Conservation (phyloP, 225 moss, liverwort and hornwort genomes). For the Ulota crispa region DNA sequence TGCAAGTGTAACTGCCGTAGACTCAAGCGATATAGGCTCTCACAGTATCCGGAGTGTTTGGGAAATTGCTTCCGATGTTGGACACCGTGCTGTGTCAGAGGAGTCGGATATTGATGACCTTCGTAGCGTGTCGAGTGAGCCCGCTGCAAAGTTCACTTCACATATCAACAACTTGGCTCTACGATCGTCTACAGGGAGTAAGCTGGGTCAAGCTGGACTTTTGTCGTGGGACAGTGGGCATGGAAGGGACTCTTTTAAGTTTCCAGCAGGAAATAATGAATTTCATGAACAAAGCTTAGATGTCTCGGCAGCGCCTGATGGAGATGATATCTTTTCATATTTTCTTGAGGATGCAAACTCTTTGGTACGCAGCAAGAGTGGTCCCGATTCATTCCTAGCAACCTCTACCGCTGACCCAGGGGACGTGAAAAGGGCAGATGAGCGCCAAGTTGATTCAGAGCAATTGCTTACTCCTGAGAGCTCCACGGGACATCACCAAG, state of each 20-base stretch:
- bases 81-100: constrained; percentile 21
- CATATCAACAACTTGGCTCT: constrained; percentile 18
- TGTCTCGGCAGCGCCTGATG: constrained; percentile 5
- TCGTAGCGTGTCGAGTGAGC: constrained; percentile 35
- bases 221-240: constrained; percentile 18
- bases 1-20: constrained; percentile 26
- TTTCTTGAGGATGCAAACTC: constrained; percentile 19
- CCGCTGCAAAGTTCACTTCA: constrained; percentile 26
- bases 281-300: neutral
- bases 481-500: neutral
- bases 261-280: constrained; percentile 1
- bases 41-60: constrained; percentile 31
- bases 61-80: constrained; percentile 29
- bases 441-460: constrained; percentile 3
- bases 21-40: constrained; percentile 27
- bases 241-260: constrained; percentile 10
- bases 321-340: constrained; percentile 23
- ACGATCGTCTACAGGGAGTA: constrained; percentile 25
- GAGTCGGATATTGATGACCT: constrained; percentile 27
- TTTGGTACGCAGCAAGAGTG: constrained; percentile 25
- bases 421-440: constrained; percentile 11
- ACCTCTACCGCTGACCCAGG: constrained; percentile 18
- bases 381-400: constrained; percentile 25
- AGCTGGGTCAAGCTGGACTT: constrained; percentile 24
- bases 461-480: constrained; percentile 13